These are phyloP conservation scores for Rhodosporidiobolus sp. DNA, from an alignment of 768 basidiomycete genomes.

Conservation along the genomic window DNA sequence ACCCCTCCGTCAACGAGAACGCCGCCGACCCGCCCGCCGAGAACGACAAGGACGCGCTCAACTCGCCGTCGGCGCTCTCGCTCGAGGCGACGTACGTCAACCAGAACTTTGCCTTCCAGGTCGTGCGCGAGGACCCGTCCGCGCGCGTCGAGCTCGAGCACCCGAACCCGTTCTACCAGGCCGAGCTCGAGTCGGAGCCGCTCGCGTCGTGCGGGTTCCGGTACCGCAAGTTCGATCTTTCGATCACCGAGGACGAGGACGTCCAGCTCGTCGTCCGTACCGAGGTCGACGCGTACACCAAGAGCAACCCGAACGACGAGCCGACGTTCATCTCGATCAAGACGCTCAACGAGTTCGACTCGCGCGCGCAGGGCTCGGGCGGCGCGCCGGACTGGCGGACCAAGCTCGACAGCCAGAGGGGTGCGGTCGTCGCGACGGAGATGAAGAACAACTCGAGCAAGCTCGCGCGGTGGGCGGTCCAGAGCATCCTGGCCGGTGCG, in stretches of 20 bases:
- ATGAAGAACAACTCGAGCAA: slow-evolving; percentile 99
- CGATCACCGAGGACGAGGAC: slow-evolving; percentile 74
- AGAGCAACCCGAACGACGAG: slow-evolving; percentile 51
- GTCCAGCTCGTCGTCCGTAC: slow-evolving; percentile 88
- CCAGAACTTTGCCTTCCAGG: slow-evolving; percentile 96
- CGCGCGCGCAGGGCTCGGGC: slow-evolving; percentile 80
- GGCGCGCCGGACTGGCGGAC: slow-evolving; percentile 98
- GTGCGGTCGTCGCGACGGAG: slow-evolving; percentile 96
- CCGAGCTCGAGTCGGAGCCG: slow-evolving; percentile 82
- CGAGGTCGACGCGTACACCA: slow-evolving; percentile 87
- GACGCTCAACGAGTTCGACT: slow-evolving; percentile 94
- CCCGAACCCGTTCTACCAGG: slow-evolving; percentile 92
- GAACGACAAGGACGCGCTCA: slow-evolving; percentile 65
- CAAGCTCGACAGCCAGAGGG: slow-evolving; percentile 93
- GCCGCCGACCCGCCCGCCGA: slow-evolving; percentile 90
- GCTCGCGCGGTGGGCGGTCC: slow-evolving; percentile 94
- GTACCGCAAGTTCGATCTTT: slow-evolving; percentile 90
- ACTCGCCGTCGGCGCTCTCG: slow-evolving; percentile 86
- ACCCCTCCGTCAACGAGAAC: slow-evolving; percentile 97
- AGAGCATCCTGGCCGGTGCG: slow-evolving; percentile 89
- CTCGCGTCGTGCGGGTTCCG: slow-evolving; percentile 94
- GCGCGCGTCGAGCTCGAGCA: slow-evolving; percentile 70
- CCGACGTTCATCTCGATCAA: slow-evolving; percentile 80
- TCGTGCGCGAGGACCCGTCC: slow-evolving; percentile 68
- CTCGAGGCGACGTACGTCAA: slow-evolving; percentile 99